phyloP scores from a whole-genome alignment of 2,329 filamentous ascomycete genomes.

The Ceratocystis papillata region DNA sequence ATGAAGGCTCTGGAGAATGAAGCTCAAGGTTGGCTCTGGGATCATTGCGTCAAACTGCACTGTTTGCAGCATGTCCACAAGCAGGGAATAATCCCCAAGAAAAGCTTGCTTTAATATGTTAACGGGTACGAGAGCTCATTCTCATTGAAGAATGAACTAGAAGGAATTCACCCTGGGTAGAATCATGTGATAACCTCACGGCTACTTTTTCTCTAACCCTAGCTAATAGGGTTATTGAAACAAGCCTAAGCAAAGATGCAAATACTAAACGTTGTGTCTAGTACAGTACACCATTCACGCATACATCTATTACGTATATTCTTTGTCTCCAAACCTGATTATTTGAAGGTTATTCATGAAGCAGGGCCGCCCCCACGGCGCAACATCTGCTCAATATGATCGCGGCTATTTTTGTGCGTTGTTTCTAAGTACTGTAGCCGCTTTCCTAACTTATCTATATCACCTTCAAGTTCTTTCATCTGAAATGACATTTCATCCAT shows the following conservation, averaged over 20 bases:
- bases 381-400: conserved; percentile 83
- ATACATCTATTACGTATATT: neutral
- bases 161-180: neutral
- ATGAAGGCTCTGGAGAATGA: conserved; percentile 65
- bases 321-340: neutral
- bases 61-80: neutral
- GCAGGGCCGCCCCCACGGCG: conserved; percentile 31
- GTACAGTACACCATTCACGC: neutral
- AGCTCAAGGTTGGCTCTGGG: conserved; percentile 24
- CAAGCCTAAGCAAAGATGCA: neutral
- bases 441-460: conserved; percentile 74
- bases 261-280: neutral
- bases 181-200: neutral
- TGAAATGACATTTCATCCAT: conserved; percentile 66
- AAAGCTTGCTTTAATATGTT: neutral
- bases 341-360: neutral
- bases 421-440: conserved; percentile 88
- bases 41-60: conserved; percentile 9
- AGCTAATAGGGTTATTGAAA: neutral
- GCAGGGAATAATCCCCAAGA: neutral
- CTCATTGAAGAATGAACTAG: neutral
- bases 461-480: conserved; percentile 61
- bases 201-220: neutral
- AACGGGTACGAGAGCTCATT: neutral
- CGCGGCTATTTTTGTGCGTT: conserved; percentile 85